Conservation (phyloP, 257 asterid species). For the Linaria vulgaris region DNA sequence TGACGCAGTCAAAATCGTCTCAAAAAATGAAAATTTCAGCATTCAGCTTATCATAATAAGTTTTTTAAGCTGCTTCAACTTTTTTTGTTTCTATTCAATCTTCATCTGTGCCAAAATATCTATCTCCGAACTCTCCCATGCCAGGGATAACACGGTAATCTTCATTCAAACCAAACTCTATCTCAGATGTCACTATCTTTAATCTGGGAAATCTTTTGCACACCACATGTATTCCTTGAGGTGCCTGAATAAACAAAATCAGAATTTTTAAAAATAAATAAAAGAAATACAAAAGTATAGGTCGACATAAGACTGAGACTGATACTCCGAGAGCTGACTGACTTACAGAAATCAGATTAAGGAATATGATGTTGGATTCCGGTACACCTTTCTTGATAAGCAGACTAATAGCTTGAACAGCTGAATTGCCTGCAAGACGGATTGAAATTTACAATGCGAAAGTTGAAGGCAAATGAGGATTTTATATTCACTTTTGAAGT, state of each 20-base stretch:
- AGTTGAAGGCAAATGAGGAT: too few species aligned
- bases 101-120: constrained; percentile 94
- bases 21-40: constrained; percentile 23
- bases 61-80: constrained; percentile 10
- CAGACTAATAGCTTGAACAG: constrained; percentile 86
- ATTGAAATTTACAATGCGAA: constrained; percentile 8
- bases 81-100: constrained; percentile 42
- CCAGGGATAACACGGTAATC: constrained; percentile 94
- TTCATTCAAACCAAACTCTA: constrained; percentile 77
- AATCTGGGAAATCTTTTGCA: constrained; percentile 87
- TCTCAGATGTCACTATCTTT: constrained; percentile 98
- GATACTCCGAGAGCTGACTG: not conserved
- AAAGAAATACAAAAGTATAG: too few species aligned
- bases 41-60: constrained; percentile 20
- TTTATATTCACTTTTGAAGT: too few species aligned
- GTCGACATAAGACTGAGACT: too few species aligned
- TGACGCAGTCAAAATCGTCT: constrained; percentile 19
- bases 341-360: constrained; percentile 92
- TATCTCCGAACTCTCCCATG: constrained; percentile 98
- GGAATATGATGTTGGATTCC: constrained; percentile 90
- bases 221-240: constrained; percentile 94
- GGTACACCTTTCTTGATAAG: constrained; percentile 94
- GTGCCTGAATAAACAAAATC: constrained; percentile 58
- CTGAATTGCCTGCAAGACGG: constrained; percentile 79
- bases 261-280: not conserved